A percentile compares a stretch with the other conserved stretches of the same genome.
These are phyloP conservation scores for Kwoniella europaea DNA, from an alignment of 768 basidiomycete species.

Conservation along the genomic window DNA sequence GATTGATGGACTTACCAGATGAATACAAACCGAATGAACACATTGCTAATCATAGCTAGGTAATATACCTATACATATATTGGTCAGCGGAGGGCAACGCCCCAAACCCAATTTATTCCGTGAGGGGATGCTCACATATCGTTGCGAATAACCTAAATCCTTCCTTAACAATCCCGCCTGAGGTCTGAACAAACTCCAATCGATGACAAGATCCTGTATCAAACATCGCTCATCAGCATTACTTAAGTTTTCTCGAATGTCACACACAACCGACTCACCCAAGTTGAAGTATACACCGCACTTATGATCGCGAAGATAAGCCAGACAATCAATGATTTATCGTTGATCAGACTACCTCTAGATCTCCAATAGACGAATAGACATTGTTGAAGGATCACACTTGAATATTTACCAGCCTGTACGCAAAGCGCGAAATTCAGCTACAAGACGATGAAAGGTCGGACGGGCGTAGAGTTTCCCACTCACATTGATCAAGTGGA, in stretches of 20 bases:
- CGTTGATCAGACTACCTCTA: constrained; percentile 60
- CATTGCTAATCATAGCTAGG: constrained; percentile 66
- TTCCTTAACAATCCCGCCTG: constrained; percentile 69
- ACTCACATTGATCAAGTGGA: constrained; percentile 86
- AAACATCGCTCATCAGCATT: constrained; percentile 66
- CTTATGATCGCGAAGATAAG: constrained; percentile 69
- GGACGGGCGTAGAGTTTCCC: background rate
- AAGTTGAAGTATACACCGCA: constrained; percentile 73
- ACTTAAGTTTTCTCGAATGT: background rate
- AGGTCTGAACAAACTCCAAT: constrained; percentile 81
- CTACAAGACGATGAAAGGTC: background rate
- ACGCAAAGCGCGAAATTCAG: background rate
- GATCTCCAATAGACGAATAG: constrained; percentile 81
- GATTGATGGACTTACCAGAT: constrained; percentile 59
- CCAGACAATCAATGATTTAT: constrained; percentile 69
- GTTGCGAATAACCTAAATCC: constrained; percentile 74
- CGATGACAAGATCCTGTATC: constrained; percentile 86
- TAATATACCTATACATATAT: constrained; percentile 45
- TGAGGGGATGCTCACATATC: constrained; percentile 16
- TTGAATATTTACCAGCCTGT: constrained; percentile 82
- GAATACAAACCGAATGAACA: constrained; percentile 81
- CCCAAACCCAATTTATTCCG: too few species aligned
- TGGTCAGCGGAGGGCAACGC: background rate
- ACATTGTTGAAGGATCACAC: constrained; percentile 69
- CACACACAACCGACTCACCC: constrained; percentile 65